Percentiles rank a stretch among this genome's conserved stretches.
Evolutionary conservation across 768 basidiomycete species (phyloP).

Genomic region (Megacollybia marginata): DNA sequence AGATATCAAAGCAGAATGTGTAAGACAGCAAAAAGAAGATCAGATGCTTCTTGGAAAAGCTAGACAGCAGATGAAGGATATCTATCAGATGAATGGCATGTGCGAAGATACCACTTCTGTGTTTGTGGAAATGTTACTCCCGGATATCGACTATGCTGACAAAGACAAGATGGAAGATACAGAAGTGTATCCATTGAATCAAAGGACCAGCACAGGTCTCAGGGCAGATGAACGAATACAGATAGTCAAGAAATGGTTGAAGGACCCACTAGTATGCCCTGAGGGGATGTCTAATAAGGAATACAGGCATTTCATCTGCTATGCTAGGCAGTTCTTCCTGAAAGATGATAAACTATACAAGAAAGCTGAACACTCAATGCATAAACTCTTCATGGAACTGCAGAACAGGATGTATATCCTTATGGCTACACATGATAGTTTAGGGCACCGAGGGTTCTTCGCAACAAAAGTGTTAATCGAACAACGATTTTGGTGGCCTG

Average conservation of each 20-base stretch:
- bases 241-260: too few relatives aligned
- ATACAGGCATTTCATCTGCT: neutral
- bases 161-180: too few relatives aligned
- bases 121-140: too few relatives aligned
- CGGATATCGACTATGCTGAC: too few relatives aligned
- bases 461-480: conserved; percentile 4
- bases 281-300: neutral
- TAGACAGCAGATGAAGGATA: too few relatives aligned
- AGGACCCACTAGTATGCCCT: neutral
- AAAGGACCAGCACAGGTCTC: too few relatives aligned
- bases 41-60: too few relatives aligned
- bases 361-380: neutral
- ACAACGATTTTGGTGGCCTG: conserved; percentile 22
- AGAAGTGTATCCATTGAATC: too few relatives aligned
- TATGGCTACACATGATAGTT: neutral
- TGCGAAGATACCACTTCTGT: too few relatives aligned
- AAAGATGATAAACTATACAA: neutral
- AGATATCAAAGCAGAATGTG: neutral
- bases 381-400: neutral
- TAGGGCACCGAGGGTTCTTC: conserved; percentile 16
- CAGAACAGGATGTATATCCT: neutral
- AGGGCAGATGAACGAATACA: too few relatives aligned
- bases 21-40: neutral
- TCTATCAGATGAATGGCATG: too few relatives aligned
- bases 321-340: neutral